Evolutionary conservation across 495 filamentous ascomycete species (phyloP), one percentile per base, ranked within the genome.

Genomic region (Trichoderma orchidacearum): DNA sequence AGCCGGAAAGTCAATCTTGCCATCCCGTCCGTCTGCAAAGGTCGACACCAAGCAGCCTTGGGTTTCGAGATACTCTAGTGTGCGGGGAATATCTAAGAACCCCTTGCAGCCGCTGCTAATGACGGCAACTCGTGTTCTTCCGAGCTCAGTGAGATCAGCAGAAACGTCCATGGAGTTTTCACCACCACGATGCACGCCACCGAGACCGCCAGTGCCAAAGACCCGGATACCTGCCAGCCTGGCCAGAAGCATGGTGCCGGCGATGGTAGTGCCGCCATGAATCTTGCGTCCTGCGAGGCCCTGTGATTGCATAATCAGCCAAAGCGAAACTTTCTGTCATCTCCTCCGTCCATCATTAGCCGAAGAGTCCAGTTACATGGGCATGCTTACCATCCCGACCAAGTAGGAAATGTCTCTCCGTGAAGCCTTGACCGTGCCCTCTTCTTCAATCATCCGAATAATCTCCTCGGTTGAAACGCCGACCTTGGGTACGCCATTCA

Each of bases 11-110:
- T 93, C 85, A 18, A 95, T 66, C 30, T 67, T 61, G 1, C 80
- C 80, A 36, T 70, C 69, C 34, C 84, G 76, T 5, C 84, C 86
- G 70, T 94, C 88, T 3, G 89, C 83, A 75, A 96, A 98, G 0
- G 93, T 96, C 21, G 82, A 83, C 5, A 95, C 90, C 51, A 82
- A 76, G 29, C 86, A 90, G 5, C 93, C 93, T 66, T 95, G 87
- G 0, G 93, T 98, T 68, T 98, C 93, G 17, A 98, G 79, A 61
- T 87, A 95, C 71, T 98, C 93, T 2, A 98, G 75, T 1, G 93
- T 98, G 55, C 86, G 76, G 6, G 87, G 85, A 58, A 96, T 86
- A 64, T 98, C 93, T 9, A 98, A 72, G 67, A 98, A 98, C 62
- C 93, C 90, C 71, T 98, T 98, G 63, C 89, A 92, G 3, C 93